Percentiles rank a stretch among this genome's conserved stretches.
These are phyloP conservation scores for Populus tomentosa DNA, from an alignment of 441 rosid species.

Conservation along the genomic window DNA sequence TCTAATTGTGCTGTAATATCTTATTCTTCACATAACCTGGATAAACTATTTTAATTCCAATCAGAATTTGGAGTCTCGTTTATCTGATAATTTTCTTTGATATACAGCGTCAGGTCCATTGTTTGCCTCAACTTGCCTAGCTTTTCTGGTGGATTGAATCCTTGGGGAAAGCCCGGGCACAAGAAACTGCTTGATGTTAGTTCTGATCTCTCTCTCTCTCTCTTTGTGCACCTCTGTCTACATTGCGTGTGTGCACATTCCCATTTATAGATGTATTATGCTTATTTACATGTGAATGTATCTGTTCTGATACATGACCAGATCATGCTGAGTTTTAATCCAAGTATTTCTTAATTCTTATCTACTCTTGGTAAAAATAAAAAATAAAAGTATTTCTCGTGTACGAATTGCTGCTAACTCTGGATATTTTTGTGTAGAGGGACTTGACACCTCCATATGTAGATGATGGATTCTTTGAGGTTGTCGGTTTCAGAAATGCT, in stretches of 20 bases:
- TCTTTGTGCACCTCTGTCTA: background rate
- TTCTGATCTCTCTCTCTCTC: background rate
- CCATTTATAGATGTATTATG: too few species aligned
- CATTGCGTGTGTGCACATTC: background rate
- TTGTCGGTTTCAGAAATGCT: conserved; percentile 93
- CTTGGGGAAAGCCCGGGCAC: conserved; percentile 76
- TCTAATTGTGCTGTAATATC: background rate
- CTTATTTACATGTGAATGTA: background rate
- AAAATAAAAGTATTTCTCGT: too few species aligned
- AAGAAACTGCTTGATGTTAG: conserved; percentile 53
- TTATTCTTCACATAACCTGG: background rate
- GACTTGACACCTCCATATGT: conserved; percentile 80
- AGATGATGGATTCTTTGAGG: conserved; percentile 86
- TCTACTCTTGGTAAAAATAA: background rate
- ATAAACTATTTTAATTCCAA: background rate
- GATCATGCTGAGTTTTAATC: background rate
- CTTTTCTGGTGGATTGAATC: conserved; percentile 95
- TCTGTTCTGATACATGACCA: background rate
- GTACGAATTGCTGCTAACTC: background rate
- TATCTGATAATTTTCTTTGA: background rate
- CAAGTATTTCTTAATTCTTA: background rate
- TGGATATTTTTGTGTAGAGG: conserved; percentile 42
- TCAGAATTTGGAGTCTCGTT: background rate
- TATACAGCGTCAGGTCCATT: conserved; percentile 80
- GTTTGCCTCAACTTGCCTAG: conserved; percentile 95